A percentile compares a stretch with the other conserved stretches of the same genome.
Evolutionary conservation across 495 filamentous ascomycete genomes (phyloP).

Genomic region (Penicillium salamii): DNA sequence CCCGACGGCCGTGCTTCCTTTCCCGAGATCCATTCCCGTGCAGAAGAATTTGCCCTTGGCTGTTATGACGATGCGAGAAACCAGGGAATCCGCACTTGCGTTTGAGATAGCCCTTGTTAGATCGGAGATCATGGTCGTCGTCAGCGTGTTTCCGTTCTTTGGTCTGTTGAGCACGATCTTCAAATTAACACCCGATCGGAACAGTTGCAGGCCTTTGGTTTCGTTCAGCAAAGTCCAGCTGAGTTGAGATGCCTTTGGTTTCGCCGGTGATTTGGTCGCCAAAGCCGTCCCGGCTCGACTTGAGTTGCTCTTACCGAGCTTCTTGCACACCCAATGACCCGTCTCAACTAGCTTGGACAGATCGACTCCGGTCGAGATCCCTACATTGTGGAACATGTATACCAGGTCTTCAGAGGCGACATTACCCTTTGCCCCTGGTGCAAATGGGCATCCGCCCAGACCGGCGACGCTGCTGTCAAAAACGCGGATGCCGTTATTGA

Average conservation of each 20-base stretch:
- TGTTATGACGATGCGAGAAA: constrained; percentile 32
- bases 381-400: constrained; percentile 38
- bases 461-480: constrained; percentile 46
- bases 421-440: constrained; percentile 46
- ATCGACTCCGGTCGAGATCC: constrained; percentile 39
- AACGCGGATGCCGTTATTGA: constrained; percentile 34
- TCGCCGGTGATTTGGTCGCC: constrained; percentile 10
- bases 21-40: constrained; percentile 38
- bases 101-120: constrained; percentile 20
- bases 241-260: neutral
- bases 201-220: constrained; percentile 13
- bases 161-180: constrained; percentile 32
- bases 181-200: constrained; percentile 26
- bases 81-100: constrained; percentile 15
- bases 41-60: constrained; percentile 39
- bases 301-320: constrained; percentile 21
- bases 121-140: constrained; percentile 24
- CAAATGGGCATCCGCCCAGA: constrained; percentile 47
- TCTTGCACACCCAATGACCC: constrained; percentile 38
- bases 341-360: constrained; percentile 28
- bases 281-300: constrained; percentile 35
- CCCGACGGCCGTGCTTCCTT: constrained; percentile 18
- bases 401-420: constrained; percentile 43
- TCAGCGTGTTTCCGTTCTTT: constrained; percentile 36
- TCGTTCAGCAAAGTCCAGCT: constrained; percentile 14